Percentiles rank a stretch among this genome's conserved stretches.
Evolutionary conservation across 306 rosid genomes (phyloP).

Genomic region (Rosa rugosa): DNA sequence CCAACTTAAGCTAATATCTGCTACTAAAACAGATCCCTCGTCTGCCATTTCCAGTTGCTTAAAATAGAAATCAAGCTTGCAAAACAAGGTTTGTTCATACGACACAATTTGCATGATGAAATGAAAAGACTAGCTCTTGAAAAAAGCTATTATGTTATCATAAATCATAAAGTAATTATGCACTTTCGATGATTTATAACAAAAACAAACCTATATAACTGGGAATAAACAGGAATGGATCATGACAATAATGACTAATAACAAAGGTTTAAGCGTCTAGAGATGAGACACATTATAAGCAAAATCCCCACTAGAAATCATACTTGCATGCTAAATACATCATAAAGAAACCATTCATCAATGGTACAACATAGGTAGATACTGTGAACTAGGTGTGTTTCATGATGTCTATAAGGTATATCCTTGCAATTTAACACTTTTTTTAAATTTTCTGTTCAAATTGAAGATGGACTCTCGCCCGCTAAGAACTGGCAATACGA

Average conservation of each 20-base stretch:
- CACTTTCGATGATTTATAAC: neutral
- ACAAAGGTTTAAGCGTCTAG: neutral
- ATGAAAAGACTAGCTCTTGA: too few species aligned
- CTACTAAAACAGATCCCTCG: constrained; percentile 1
- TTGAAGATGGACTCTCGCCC: neutral
- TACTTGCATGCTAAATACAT: neutral
- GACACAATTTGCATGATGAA: neutral
- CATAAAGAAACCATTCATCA: neutral
- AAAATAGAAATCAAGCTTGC: constrained; percentile 5
- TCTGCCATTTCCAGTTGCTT: neutral
- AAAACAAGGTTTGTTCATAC: constrained; percentile 16
- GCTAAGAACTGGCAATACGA: constrained; percentile 38
- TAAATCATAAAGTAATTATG: neutral
- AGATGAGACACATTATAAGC: neutral
- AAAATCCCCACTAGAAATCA: neutral
- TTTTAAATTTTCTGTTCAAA: neutral
- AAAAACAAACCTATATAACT: neutral
- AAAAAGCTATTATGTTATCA: too few species aligned
- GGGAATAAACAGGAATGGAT: neutral
- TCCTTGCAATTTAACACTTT: neutral
- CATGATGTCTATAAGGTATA: neutral
- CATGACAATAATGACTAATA: neutral
- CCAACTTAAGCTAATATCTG: neutral
- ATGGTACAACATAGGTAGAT: neutral
- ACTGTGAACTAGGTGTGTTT: neutral